Conservation (phyloP, 2,329 filamentous ascomycete species). For the Didymella pomorum region DNA sequence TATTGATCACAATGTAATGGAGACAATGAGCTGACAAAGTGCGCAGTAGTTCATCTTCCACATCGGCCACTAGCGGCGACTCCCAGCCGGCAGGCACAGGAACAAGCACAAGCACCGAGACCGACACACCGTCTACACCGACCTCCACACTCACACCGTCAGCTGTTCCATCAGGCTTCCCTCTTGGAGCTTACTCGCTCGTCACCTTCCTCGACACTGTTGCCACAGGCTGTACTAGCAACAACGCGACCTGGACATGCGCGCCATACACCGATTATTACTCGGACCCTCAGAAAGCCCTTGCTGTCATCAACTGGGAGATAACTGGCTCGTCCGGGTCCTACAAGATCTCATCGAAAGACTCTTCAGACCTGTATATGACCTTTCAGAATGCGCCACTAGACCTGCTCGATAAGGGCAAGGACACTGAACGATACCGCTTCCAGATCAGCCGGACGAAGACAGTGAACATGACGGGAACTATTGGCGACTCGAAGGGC, state of each 20-base stretch:
- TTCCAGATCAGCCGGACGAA: constrained; percentile 65
- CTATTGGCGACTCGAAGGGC: constrained; percentile 55
- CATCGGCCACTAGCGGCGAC: constrained; percentile 10
- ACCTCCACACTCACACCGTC: constrained; percentile 28
- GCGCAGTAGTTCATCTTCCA: constrained; percentile 9
- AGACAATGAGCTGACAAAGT: constrained; percentile 22
- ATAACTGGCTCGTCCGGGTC: constrained; percentile 55
- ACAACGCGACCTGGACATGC: constrained; percentile 68
- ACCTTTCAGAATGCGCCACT: constrained; percentile 63
- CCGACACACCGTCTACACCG: constrained; percentile 24
- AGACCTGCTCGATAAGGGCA: constrained; percentile 58
- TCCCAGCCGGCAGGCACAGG: constrained; percentile 15
- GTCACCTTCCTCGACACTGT: constrained; percentile 64
- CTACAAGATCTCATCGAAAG: constrained; percentile 65
- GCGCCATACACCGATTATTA: constrained; percentile 64
- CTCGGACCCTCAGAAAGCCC: constrained; percentile 49
- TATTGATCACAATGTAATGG: too few relatives aligned
- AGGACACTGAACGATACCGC: constrained; percentile 63
- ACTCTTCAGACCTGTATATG: constrained; percentile 61
- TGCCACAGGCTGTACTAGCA: constrained; percentile 65
- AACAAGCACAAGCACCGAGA: constrained; percentile 13
- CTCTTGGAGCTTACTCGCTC: constrained; percentile 69
- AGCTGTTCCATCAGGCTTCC: constrained; percentile 57
- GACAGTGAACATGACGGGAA: constrained; percentile 59
- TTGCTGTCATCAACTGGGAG: constrained; percentile 68